Base-by-base conservation (phyloP, 2,329 filamentous ascomycete genomes). In the Diaporthe vexans region DNA sequence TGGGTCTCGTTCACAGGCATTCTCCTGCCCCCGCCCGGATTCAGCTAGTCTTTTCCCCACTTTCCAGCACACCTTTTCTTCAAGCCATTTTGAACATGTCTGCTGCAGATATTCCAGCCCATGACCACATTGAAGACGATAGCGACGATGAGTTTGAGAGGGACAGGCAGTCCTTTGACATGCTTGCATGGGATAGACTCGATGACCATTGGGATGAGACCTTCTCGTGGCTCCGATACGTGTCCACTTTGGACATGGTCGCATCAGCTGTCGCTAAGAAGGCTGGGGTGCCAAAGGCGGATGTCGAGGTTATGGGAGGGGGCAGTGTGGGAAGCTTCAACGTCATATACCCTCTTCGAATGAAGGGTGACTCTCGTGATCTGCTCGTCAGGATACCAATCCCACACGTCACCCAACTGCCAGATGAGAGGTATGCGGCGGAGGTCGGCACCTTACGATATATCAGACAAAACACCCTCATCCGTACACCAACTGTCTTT, bases 241-340 rank as follows among this genome's bases (percentile, higher is more conserved):
- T 58, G 35, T 43, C n/a, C 19, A 57, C 24, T 0, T 68, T 72
- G 54, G 58, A 46, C 21, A 52, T 46, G 17, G 54, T 74, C 17
- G 72, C 63, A 40, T 46, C 29, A 2, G 54, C 74, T 13, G 72
- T 48, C 0, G 15, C 26, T 1, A 56, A 58, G 24, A 76, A 37
- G 40, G 58, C 35, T 52, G 67, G 67, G 15, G 52, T 56, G 52
- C 52, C 52, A 74, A 48, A 26, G 40, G 37, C 4, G 43, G 56
- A 52, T 72, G 24, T 29, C 59, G 65, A 54, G 43, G 76, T 1
- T 51, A 63, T 0, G 58, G 77, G 0, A 26, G 77, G 11, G 56
- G 76, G 0, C 26, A 33, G 26, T 56, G 24, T 76, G 35, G 77
- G 76, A 1, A 76, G 77, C 8, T 79, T 75, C 71, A 77, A 78